Evolutionary conservation across 176 grass and related monocot genomes (phyloP).

Genomic region (Neostapfia colusana): DNA sequence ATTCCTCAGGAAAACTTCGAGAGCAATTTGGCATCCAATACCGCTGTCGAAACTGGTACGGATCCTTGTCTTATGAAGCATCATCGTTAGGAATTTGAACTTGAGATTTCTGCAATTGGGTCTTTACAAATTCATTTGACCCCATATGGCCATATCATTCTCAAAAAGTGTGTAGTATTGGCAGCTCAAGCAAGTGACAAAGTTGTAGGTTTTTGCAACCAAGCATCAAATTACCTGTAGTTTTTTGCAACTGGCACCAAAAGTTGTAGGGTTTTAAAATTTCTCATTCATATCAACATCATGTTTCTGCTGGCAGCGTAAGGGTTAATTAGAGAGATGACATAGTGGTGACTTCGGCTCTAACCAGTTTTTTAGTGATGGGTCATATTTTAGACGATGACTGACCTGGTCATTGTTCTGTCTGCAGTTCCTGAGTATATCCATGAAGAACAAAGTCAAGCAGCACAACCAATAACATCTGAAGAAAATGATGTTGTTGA

Average conservation of each 20-base stretch:
- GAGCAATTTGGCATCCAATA: conserved; percentile 50
- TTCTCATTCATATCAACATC: neutral
- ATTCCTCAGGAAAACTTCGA: conserved; percentile 54
- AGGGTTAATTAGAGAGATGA: neutral
- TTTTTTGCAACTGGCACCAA: too few relatives aligned
- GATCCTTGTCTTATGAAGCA: conserved; percentile 4
- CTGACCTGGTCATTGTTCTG: neutral
- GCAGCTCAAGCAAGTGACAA: too few relatives aligned
- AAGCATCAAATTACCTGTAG: too few relatives aligned
- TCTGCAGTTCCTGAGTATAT: conserved; percentile 59
- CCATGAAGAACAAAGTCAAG: conserved; percentile 62
- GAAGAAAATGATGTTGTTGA: conserved; percentile 58
- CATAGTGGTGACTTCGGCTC: neutral
- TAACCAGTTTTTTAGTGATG: neutral
- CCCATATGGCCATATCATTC: too few relatives aligned
- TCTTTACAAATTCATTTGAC: neutral
- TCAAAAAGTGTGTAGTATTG: too few relatives aligned
- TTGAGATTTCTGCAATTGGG: neutral
- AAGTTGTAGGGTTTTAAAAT: neutral
- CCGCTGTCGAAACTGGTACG: conserved; percentile 49
- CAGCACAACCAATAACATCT: conserved; percentile 42
- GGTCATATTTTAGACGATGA: neutral
- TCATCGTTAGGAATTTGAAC: neutral
- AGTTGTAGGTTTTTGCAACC: too few relatives aligned
- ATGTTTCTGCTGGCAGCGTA: neutral